These are phyloP conservation scores for Martiniozyma abietophila DNA, from an alignment of 805 yeast genomes.

Conservation along the genomic window DNA sequence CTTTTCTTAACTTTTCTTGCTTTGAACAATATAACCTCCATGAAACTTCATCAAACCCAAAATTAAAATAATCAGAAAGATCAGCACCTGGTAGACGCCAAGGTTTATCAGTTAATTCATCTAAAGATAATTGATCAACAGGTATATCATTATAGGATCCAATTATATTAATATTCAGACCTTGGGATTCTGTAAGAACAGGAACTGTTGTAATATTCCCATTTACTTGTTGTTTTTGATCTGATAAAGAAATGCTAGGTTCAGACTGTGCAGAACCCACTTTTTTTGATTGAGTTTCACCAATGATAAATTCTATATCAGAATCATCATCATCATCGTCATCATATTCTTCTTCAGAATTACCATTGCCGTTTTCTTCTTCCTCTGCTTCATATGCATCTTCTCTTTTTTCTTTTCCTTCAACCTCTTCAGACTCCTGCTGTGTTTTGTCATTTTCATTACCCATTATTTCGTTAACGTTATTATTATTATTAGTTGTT, in stretches of 20 bases:
- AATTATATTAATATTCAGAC: constrained; percentile 60
- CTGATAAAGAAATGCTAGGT: too few species aligned
- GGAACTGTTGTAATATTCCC: constrained; percentile 23
- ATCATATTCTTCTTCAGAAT: constrained; percentile 12
- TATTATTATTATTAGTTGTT: not conserved
- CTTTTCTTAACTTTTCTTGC: constrained; percentile 73
- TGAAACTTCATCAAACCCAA: constrained; percentile 91
- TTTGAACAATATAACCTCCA: constrained; percentile 90
- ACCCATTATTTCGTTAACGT: not conserved
- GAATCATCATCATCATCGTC: constrained; percentile 32
- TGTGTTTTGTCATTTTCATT: constrained; percentile 1
- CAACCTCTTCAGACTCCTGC: constrained; percentile 6
- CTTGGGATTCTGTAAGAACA: constrained; percentile 28
- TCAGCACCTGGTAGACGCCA: constrained; percentile 99
- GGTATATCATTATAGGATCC: constrained; percentile 76
- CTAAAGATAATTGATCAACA: constrained; percentile 69
- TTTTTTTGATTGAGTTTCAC: constrained; percentile 25
- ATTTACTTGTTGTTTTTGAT: constrained; percentile 14
- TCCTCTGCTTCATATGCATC: constrained; percentile 18
- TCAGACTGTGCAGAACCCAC: too few species aligned
- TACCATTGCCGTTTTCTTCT: constrained; percentile 16
- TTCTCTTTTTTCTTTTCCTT: constrained; percentile 16
- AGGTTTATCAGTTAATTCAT: constrained; percentile 84
- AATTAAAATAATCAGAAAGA: constrained; percentile 87
- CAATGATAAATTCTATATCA: constrained; percentile 79